A percentile compares a stretch with the other conserved stretches of the same genome.
phyloP scores from a whole-genome alignment of 176 grass and related monocot species.

The Areca catechu region DNA sequence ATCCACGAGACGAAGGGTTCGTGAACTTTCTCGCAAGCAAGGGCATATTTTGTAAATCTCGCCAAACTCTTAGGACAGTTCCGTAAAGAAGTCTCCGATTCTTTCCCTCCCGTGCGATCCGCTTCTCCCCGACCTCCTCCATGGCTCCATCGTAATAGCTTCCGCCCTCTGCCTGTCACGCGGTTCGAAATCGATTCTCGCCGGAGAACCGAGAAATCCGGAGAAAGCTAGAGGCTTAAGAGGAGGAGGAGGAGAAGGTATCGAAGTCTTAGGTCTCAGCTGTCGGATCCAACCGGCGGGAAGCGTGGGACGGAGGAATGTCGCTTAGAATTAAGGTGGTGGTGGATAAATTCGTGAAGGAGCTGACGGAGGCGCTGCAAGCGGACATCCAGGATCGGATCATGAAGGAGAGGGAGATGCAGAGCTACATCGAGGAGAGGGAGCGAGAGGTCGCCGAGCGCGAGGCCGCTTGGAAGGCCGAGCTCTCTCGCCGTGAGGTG shows the following conservation, averaged over 20 bases:
- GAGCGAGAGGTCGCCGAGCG: conserved; percentile 97
- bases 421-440: conserved; percentile 98
- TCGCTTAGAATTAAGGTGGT: conserved; percentile 80
- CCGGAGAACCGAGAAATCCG: not conserved
- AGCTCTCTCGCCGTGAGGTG: conserved; percentile 96
- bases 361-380: conserved; percentile 90
- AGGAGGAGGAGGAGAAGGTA: no score
- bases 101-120: no score
- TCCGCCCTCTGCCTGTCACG: no score
- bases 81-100: no score
- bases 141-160: no score
- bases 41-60: no score
- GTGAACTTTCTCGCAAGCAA: no score
- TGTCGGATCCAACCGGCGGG: no score
- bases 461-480: conserved; percentile 96
- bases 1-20: no score
- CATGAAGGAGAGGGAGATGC: conserved; percentile 98
- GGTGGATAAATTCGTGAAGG: conserved; percentile 88
- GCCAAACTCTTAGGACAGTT: no score
- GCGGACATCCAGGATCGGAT: conserved; percentile 93
- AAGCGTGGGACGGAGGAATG: conserved; percentile 22
- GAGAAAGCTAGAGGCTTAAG: not conserved
- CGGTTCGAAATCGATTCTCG: not conserved
- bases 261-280: not conserved
- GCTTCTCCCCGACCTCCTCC: no score